Percentiles rank a stretch among this genome's conserved stretches.
Conservation (phyloP, 140 eudicot species). For the Stevia rebaudiana region DNA sequence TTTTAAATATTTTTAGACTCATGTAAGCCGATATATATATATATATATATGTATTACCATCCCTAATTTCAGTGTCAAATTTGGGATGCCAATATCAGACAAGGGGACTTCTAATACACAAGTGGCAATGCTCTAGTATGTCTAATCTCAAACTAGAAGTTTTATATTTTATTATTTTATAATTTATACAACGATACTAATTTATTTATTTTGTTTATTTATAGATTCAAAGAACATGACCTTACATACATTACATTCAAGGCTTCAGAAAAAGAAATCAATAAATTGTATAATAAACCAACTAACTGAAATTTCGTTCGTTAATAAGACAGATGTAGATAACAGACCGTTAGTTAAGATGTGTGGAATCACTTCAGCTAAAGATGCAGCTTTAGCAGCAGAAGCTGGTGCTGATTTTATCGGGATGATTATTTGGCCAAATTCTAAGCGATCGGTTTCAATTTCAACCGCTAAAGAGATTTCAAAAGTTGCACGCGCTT, state of each 20-base stretch:
- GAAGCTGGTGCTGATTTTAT: constrained; percentile 92
- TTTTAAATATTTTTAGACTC: too few relatives aligned
- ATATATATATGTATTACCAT: neutral
- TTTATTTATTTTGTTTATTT: constrained; percentile 2
- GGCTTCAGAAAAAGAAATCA: constrained; percentile 17
- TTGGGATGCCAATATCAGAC: constrained; percentile 38
- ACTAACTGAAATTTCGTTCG: constrained; percentile 19
- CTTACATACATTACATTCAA: constrained; percentile 11
- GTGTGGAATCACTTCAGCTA: constrained; percentile 95
- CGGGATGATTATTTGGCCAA: constrained; percentile 95
- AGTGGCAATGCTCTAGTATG: constrained; percentile 24
- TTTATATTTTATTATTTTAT: neutral
- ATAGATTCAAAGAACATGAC: constrained; percentile 30
- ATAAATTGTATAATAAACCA: constrained; percentile 13
- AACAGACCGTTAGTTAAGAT: constrained; percentile 66
- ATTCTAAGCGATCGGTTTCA: constrained; percentile 87
- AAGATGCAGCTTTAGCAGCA: constrained; percentile 97
- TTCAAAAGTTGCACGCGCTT: constrained; percentile 60
- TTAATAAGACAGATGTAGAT: constrained; percentile 24
- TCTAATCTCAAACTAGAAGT: constrained; percentile 1
- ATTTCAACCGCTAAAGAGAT: constrained; percentile 69
- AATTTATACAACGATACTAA: too few relatives aligned
- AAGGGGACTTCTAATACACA: constrained; percentile 8
- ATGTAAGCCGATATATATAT: neutral
- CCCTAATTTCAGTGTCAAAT: constrained; percentile 38